phyloP scores from a whole-genome alignment of 768 basidiomycete species.

The Stropharia rugosoannulata region DNA sequence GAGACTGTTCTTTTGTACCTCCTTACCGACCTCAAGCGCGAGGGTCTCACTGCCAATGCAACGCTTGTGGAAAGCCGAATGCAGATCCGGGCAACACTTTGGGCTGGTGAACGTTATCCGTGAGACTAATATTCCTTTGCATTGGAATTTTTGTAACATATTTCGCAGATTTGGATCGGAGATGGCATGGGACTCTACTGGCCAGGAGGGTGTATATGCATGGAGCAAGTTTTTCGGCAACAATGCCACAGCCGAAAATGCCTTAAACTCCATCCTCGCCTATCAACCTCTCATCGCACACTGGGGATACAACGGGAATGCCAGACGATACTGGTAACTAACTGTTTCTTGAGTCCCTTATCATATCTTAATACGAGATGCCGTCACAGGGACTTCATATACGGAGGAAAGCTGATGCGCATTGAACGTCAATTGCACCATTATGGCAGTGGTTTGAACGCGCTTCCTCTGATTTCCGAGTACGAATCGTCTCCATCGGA shows the following conservation, averaged over 20 bases:
- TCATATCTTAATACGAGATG: background rate
- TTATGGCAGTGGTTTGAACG: conserved; percentile 56
- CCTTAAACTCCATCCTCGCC: conserved; percentile 54
- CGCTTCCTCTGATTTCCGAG: conserved; percentile 49
- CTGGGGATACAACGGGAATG: conserved; percentile 63
- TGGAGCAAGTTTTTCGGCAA: conserved; percentile 58
- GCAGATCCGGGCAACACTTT: conserved; percentile 39
- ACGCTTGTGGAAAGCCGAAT: conserved; percentile 46
- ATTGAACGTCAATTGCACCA: conserved; percentile 61
- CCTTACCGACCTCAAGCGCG: conserved; percentile 49
- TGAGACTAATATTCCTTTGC: conserved; percentile 24
- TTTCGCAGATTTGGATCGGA: conserved; percentile 51
- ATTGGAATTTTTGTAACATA: conserved; percentile 1
- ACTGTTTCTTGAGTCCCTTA: background rate
- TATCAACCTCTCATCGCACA: conserved; percentile 59
- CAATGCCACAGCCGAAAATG: conserved; percentile 46
- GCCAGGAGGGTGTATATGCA: conserved; percentile 55
- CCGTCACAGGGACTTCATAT: conserved; percentile 49
- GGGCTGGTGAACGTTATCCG: conserved; percentile 53
- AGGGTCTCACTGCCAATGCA: conserved; percentile 48
- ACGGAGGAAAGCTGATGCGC: conserved; percentile 52
- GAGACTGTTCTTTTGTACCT: conserved; percentile 51
- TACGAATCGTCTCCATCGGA: conserved; percentile 47
- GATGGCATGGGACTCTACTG: conserved; percentile 59
- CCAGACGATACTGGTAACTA: conserved; percentile 51